phyloP scores from a whole-genome alignment of 2,329 filamentous ascomycete genomes.

The Fusarium devonianum region DNA sequence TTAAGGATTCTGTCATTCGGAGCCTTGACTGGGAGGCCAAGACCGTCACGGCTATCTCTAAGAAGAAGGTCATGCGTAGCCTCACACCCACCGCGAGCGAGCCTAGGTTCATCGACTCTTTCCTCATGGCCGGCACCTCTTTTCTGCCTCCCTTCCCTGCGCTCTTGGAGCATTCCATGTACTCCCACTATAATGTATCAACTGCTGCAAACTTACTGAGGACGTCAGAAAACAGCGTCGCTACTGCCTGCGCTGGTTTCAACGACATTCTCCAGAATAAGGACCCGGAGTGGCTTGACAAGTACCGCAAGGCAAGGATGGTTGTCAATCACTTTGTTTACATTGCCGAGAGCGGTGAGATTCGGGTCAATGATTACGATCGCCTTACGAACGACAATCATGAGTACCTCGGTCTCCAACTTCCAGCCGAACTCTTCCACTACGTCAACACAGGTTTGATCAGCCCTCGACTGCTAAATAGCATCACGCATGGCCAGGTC shows the following conservation, averaged over 20 bases:
- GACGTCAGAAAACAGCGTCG: conserved; percentile 72
- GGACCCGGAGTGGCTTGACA: conserved; percentile 80
- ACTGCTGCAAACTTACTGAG: conserved; percentile 81
- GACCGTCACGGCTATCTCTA: conserved; percentile 68
- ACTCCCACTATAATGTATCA: conserved; percentile 67
- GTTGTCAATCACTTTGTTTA: conserved; percentile 88
- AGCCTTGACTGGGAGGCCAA: conserved; percentile 72
- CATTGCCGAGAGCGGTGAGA: conserved; percentile 77
- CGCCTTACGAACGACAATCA: conserved; percentile 83
- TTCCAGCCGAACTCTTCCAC: conserved; percentile 89
- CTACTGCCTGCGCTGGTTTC: conserved; percentile 76
- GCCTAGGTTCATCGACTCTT: conserved; percentile 81
- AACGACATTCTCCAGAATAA: conserved; percentile 78
- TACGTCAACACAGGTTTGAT: conserved; percentile 88
- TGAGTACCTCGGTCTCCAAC: conserved; percentile 86
- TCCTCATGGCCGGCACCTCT: conserved; percentile 82
- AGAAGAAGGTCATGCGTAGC: conserved; percentile 73
- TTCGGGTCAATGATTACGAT: conserved; percentile 76
- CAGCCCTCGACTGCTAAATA: conserved; percentile 79
- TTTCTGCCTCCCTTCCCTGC: conserved; percentile 83
- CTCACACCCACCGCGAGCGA: conserved; percentile 70
- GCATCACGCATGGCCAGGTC: conserved; percentile 81
- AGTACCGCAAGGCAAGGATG: conserved; percentile 85
- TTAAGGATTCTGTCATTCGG: conserved; percentile 76
- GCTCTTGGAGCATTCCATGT: conserved; percentile 66